Conservation (phyloP, 1,139 yeast species). For the Lodderomyces metapsilosis region DNA sequence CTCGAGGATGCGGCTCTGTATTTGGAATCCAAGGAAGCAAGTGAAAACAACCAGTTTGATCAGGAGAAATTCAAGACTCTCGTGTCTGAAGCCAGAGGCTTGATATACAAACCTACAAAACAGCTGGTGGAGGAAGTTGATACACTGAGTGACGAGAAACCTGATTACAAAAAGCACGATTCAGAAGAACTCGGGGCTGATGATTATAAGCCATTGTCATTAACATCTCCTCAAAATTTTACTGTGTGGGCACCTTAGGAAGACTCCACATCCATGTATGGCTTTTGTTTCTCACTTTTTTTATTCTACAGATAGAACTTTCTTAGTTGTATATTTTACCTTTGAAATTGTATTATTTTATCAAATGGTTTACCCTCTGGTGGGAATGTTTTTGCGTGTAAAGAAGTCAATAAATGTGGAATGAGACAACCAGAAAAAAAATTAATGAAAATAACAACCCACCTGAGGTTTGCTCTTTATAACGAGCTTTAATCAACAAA, state of each 20-base stretch:
- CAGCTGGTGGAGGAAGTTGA: constrained; percentile 22
- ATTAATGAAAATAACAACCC: no score
- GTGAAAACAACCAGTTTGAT: not conserved
- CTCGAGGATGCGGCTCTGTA: constrained; percentile 43
- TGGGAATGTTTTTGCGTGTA: no score
- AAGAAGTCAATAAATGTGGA: no score
- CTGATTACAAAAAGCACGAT: not conserved
- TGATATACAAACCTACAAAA: constrained; percentile 51
- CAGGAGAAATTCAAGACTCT: constrained; percentile 12
- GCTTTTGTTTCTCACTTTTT: not conserved
- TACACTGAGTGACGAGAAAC: not conserved
- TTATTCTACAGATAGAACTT: not conserved
- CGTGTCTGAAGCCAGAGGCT: constrained; percentile 49
- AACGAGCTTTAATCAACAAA: no score
- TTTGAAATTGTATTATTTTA: not conserved
- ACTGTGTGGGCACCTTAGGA: constrained; percentile 86
- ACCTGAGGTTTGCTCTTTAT: no score
- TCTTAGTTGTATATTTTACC: not conserved
- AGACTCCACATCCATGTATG: no score
- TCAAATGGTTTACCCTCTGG: no score
- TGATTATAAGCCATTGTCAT: constrained; percentile 66
- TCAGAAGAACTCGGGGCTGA: constrained; percentile 21
- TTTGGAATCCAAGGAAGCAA: constrained; percentile 20
- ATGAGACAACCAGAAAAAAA: no score
- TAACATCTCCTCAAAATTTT: constrained; percentile 80